phyloP scores from a whole-genome alignment of 352 stramenopile species.

The Pythium pectinolyticum region DNA sequence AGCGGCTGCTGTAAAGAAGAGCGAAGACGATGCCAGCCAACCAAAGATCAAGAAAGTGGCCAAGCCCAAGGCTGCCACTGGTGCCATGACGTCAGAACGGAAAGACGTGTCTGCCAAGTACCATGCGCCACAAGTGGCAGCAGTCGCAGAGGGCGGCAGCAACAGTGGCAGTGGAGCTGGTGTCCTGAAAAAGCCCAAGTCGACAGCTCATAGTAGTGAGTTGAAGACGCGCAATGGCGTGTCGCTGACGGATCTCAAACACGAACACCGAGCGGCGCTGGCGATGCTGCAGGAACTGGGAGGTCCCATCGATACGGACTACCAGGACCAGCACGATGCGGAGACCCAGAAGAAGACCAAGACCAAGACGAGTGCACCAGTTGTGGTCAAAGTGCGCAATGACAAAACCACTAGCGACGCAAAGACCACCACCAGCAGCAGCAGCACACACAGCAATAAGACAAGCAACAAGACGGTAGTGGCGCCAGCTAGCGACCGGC shows the following conservation, averaged over 20 bases:
- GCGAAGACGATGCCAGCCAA: background rate
- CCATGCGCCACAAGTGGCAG: too few relatives aligned
- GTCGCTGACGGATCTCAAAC: slow-evolving; percentile 70
- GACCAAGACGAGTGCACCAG: too few relatives aligned
- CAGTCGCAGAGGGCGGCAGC: background rate
- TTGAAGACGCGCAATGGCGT: slow-evolving; percentile 44
- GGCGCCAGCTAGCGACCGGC: slow-evolving; percentile 4
- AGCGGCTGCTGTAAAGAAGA: background rate
- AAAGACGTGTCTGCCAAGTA: background rate
- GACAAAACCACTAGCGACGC: background rate
- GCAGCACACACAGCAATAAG: background rate
- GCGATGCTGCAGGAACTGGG: slow-evolving; percentile 75
- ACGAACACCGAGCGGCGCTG: slow-evolving; percentile 72
- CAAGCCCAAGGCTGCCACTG: background rate
- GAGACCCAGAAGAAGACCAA: slow-evolving; percentile 14
- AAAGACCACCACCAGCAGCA: background rate
- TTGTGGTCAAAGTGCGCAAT: background rate
- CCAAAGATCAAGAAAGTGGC: background rate
- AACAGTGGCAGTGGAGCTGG: background rate
- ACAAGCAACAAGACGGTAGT: background rate
- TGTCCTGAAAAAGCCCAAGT: slow-evolving; percentile 17
- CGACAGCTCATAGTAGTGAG: too few relatives aligned
- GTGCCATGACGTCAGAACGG: background rate
- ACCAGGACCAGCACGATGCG: slow-evolving; percentile 26
- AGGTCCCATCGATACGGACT: slow-evolving; percentile 49